Percentiles rank a stretch among this genome's conserved stretches.
Conservation (phyloP, 306 rosid species). For the Trifolium repens region DNA sequence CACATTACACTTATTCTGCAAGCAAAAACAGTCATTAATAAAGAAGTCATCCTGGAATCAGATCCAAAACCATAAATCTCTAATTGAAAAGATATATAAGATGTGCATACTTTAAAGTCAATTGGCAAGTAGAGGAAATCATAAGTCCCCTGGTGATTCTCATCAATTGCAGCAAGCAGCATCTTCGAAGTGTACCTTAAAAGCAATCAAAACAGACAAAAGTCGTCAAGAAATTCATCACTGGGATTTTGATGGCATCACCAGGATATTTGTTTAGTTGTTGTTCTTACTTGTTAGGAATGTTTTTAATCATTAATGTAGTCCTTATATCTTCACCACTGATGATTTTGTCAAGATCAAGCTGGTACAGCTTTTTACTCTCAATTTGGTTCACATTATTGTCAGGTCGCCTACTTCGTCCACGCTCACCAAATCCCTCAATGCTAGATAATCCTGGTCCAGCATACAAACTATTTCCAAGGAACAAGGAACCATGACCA, state of each 20-base stretch:
- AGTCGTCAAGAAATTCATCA: conserved; percentile 33
- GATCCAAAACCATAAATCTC: conserved; percentile 9
- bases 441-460: conserved; percentile 57
- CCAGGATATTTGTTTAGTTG: conserved; percentile 13
- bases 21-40: conserved; percentile 39
- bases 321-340: conserved; percentile 88
- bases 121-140: conserved; percentile 92
- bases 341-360: conserved; percentile 83
- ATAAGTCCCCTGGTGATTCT: conserved; percentile 79
- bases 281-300: conserved; percentile 84
- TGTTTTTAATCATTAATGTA: conserved; percentile 93
- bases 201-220: conserved; percentile 37
- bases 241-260: conserved; percentile 11
- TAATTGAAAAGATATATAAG: conserved; percentile 25
- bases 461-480: conserved; percentile 68
- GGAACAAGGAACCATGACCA: conserved; percentile 67
- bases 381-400: conserved; percentile 67
- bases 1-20: conserved; percentile 96
- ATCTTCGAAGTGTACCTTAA: conserved; percentile 88
- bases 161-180: conserved; percentile 93
- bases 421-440: conserved; percentile 69
- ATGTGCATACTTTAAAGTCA: conserved; percentile 76
- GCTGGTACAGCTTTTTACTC: conserved; percentile 86
- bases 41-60: conserved; percentile 12
- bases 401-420: conserved; percentile 73